Base-by-base conservation (phyloP, 2,329 filamentous ascomycete species). In the Beauveria australis region DNA sequence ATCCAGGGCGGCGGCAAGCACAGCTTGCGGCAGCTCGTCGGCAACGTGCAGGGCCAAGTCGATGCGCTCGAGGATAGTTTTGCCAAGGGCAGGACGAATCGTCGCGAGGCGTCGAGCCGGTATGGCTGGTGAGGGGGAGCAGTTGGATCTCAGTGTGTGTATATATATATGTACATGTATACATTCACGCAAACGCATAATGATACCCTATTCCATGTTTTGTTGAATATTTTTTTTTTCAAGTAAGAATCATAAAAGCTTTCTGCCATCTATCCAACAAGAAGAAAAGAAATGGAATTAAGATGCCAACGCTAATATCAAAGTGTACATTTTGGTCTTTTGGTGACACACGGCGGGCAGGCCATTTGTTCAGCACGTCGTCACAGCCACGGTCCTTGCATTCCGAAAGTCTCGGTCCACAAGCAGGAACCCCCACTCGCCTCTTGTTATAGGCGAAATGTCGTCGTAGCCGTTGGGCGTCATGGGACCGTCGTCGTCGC, bases 41-140 rank as follows among this genome's bases (percentile, higher is more conserved):
- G 86, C 73, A 89, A 89, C 63, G 92, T 90, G 28, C 85, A 85
- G 66, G 89, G 81, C 64, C 92, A 97, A 75, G 86, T 87, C 70
- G 91, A 96, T 12, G 92, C 91, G 2, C 76, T 97, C 66, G 92
- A 97, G 74, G 93, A 97, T 69, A 92, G 90, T 71, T 97, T 96
- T 77, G 91, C 91, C 22, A 79, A 87, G 66, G 90, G 91, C 6
- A 87, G 84, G 76, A 84, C 82, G 67, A 94, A 92, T 69, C 87
- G 90, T 73, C 87, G 84, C 67, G 92, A 96, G 71, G 91, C 91
- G 22, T 89, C 89, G 4, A 86, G 84, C 61, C 85, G 84, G 67
- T 97, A 97, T 76, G 92, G 92, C 5, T 97, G 91, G 90, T 77
- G 74, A 65, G 18, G 58, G 18, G 58, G 18, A 14, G 33, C n/a